Percentiles rank a stretch among this genome's conserved stretches.
Conservation (phyloP, 2,329 filamentous ascomycete species). For the Penicillium sp. region DNA sequence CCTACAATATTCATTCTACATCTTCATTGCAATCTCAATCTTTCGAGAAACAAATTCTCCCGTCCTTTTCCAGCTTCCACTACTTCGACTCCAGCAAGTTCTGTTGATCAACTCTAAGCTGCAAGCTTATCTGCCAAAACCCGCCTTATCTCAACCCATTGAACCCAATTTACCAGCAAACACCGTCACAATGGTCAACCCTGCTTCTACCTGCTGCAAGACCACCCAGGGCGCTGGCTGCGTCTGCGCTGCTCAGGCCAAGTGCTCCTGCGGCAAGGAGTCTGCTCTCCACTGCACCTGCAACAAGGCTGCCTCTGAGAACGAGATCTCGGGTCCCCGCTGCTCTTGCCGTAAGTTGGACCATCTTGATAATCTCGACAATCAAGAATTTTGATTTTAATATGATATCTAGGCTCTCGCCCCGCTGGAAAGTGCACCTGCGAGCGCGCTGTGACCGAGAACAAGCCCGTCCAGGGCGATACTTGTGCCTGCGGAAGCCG, state of each 20-base stretch:
- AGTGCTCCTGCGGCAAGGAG: slow-evolving; percentile 87
- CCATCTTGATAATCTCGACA: background rate
- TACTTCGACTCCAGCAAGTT: background rate
- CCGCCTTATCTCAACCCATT: slow-evolving; percentile 7
- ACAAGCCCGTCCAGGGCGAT: slow-evolving; percentile 59
- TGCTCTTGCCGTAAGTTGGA: slow-evolving; percentile 74
- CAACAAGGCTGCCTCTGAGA: slow-evolving; percentile 74
- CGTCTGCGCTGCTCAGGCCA: slow-evolving; percentile 60
- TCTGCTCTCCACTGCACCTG: slow-evolving; percentile 85
- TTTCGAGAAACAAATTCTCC: background rate
- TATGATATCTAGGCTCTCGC: slow-evolving; percentile 58
- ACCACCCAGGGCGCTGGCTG: slow-evolving; percentile 56
- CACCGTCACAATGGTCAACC: slow-evolving; percentile 47
- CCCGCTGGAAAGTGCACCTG: slow-evolving; percentile 82
- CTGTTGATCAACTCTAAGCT: background rate
- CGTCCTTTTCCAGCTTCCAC: background rate
- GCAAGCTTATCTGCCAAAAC: slow-evolving; percentile 1
- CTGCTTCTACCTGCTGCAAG: slow-evolving; percentile 60
- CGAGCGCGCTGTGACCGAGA: slow-evolving; percentile 70
- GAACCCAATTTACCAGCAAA: slow-evolving; percentile 6
- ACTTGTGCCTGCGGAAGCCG: slow-evolving; percentile 78
- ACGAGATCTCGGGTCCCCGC: slow-evolving; percentile 68
- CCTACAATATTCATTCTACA: background rate
- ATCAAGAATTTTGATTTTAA: slow-evolving; percentile 3
- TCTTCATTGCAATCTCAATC: background rate